A percentile compares a stretch with the other conserved stretches of the same genome.
These are phyloP conservation scores for Pochonia chlamydosporia DNA, from an alignment of 2,329 filamentous ascomycete genomes.

Conservation along the genomic window DNA sequence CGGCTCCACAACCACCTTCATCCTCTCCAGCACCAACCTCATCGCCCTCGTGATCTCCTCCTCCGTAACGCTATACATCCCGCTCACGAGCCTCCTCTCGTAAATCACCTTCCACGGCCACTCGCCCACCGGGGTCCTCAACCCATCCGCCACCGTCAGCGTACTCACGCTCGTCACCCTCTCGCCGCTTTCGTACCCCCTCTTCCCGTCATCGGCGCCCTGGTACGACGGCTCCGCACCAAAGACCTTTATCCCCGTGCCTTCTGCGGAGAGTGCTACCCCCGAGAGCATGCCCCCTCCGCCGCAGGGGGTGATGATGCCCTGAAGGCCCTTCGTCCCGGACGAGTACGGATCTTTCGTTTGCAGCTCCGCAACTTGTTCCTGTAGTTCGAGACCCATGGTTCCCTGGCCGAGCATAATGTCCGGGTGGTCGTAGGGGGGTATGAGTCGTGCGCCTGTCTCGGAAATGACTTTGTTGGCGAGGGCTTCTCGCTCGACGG, in stretches of 20 bases:
- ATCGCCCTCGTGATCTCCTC: slow-evolving; percentile 75
- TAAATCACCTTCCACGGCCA: slow-evolving; percentile 75
- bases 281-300: slow-evolving; percentile 86
- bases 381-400: slow-evolving; percentile 72
- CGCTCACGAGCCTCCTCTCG: slow-evolving; percentile 61
- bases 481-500: slow-evolving; percentile 72
- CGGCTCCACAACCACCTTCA: slow-evolving; percentile 90
- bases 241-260: slow-evolving; percentile 70
- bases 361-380: slow-evolving; percentile 55
- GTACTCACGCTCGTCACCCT: slow-evolving; percentile 65
- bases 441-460: slow-evolving; percentile 74
- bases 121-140: slow-evolving; percentile 74
- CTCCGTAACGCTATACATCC: slow-evolving; percentile 70
- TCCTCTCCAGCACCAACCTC: slow-evolving; percentile 72
- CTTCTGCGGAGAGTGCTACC: slow-evolving; percentile 68
- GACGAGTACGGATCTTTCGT: slow-evolving; percentile 10
- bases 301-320: slow-evolving; percentile 76
- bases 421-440: slow-evolving; percentile 88
- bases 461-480: slow-evolving; percentile 61
- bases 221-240: slow-evolving; percentile 79
- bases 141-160: slow-evolving; percentile 81
- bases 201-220: slow-evolving; percentile 75
- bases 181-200: slow-evolving; percentile 59
- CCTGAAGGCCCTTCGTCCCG: slow-evolving; percentile 42
- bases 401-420: slow-evolving; percentile 95